Base-by-base conservation (phyloP, 2,329 filamentous ascomycete genomes). In the Talaromyces sp. region DNA sequence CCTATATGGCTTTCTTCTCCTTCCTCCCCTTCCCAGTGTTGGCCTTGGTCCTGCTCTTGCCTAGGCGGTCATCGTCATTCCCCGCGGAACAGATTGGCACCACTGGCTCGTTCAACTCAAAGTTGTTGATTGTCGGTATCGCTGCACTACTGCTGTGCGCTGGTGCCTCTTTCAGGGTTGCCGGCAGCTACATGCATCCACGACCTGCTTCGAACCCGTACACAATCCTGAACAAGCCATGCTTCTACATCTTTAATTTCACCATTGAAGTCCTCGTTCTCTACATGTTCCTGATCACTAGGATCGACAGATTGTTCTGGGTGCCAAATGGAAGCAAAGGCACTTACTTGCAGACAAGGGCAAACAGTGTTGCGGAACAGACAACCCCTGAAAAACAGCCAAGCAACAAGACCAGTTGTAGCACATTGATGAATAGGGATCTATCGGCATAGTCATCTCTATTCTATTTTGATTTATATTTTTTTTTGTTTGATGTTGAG, bases 191-290 rank as follows among this genome's bases (percentile, higher is more conserved):
- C 73, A 78, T 79, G 59, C 69, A 78, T 0, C 75, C 77, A 26
- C 82, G 81, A 29, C 84, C 80, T 3, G 67, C 69, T 59, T 77
- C 51, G 11, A 49, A 84, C 60, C 86, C 89, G 1, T 87, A 86
- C 5, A 89, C 87, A 82, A 93, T 87, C 71, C 83, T 91, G 67
- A 78, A 78, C 68, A 89, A 88, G 71, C 83, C 86, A 1, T 85
- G 84, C 67, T 96, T 91, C 78, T 96, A 95, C 77, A 76, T 86
- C 69, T 90, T 95, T 78, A 89, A 90, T 76, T 96, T 90, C 70
- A 78, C 78, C 17, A 80, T 93, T 41, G 92, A 96, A 74, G 77
- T 93, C 46, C 70, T 89, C 26, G 85, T 91, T 41, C 81, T 93
- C 4, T 82, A 81, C 58, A 76, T 87, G 9, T 93, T 90, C 74